Percentiles rank a stretch among this genome's conserved stretches.
These are phyloP conservation scores for Cryptosporidium muris DNA, from an alignment of 169 alveolate species.

Conservation along the genomic window DNA sequence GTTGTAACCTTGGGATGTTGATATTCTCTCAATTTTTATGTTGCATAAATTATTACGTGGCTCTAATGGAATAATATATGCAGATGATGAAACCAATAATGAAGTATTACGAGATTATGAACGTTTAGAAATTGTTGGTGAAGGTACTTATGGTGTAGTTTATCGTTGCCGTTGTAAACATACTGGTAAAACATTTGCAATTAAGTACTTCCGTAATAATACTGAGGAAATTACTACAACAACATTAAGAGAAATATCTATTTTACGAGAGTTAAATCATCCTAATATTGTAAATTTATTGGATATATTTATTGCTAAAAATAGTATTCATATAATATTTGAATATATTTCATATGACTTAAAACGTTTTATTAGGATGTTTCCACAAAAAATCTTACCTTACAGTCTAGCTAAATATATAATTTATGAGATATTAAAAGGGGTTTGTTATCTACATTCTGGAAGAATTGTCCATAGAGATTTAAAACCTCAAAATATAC, in stretches of 20 bases:
- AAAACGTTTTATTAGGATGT: conserved; percentile 59
- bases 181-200: conserved; percentile 91
- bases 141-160: conserved; percentile 96
- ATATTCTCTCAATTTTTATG: neutral
- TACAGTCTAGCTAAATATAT: conserved; percentile 38
- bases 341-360: conserved; percentile 62
- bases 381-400: conserved; percentile 56
- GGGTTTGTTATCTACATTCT: conserved; percentile 83
- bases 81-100: neutral
- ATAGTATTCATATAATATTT: conserved; percentile 26
- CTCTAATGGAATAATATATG: conserved; percentile 3
- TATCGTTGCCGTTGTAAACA: conserved; percentile 82
- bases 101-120: conserved; percentile 80
- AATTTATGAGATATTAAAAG: conserved; percentile 76
- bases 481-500: conserved; percentile 86
- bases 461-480: conserved; percentile 92
- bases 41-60: conserved; percentile 11
- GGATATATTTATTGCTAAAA: conserved; percentile 82
- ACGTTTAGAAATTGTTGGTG: conserved; percentile 90
- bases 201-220: conserved; percentile 88
- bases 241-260: conserved; percentile 92
- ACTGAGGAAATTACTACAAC: conserved; percentile 93
- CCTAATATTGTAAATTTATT: conserved; percentile 90
- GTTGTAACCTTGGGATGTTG: neutral
- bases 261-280: conserved; percentile 90